Evolutionary conservation across 768 basidiomycete species (phyloP).

Genomic region (Amanita rubescens): DNA sequence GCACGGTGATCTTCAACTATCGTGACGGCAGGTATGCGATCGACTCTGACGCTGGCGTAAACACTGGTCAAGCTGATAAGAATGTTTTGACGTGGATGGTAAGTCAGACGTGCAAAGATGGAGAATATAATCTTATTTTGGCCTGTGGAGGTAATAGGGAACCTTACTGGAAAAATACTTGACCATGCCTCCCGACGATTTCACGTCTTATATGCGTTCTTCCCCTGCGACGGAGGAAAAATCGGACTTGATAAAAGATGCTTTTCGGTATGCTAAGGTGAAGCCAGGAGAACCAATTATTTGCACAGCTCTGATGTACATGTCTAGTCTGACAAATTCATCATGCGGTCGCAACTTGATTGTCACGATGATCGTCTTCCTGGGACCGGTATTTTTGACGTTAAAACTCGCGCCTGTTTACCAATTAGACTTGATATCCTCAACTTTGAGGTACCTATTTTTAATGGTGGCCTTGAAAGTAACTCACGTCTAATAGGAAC

Average conservation of each 20-base stretch:
- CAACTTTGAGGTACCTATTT: conserved; percentile 57
- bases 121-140: background rate
- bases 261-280: conserved; percentile 84
- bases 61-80: conserved; percentile 39
- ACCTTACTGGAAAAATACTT: conserved; percentile 85
- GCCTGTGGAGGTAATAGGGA: conserved; percentile 43
- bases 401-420: conserved; percentile 88
- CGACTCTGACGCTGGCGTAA: conserved; percentile 44
- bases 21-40: conserved; percentile 62
- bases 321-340: conserved; percentile 47
- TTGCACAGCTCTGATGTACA: background rate
- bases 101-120: conserved; percentile 13
- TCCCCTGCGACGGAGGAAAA: conserved; percentile 16
- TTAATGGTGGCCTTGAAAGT: background rate
- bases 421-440: conserved; percentile 79
- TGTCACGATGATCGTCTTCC: conserved; percentile 76
- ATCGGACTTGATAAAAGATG: conserved; percentile 47
- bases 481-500: conserved; percentile 43
- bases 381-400: conserved; percentile 89
- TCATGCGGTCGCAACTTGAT: conserved; percentile 96
- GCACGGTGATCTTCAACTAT: conserved; percentile 58
- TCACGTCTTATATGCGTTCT: conserved; percentile 46
- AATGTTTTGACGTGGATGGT: conserved; percentile 78
- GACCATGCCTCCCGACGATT: conserved; percentile 58
- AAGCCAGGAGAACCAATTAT: conserved; percentile 9